phyloP scores from a whole-genome alignment of 1,284 basidiomycete species.

The Taiwanofungus camphoratus region DNA sequence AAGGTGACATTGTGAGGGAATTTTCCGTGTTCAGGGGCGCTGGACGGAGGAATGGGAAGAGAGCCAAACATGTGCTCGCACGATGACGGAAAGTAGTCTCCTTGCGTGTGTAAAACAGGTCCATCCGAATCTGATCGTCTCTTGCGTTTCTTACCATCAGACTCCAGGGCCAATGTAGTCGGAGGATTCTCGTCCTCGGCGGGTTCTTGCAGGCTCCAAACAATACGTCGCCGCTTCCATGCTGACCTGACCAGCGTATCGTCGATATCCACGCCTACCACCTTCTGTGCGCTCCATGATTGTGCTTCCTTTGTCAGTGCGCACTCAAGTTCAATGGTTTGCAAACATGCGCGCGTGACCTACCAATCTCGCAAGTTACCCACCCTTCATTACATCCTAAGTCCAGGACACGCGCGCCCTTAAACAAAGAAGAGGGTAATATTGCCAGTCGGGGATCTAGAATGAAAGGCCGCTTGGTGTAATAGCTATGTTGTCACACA shows the following conservation, averaged over 20 bases:
- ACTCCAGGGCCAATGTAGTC: background rate
- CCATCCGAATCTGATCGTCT: background rate
- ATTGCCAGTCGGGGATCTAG: conserved; percentile 56
- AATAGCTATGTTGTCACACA: conserved; percentile 63
- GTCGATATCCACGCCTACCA: conserved; percentile 80
- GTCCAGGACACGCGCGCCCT: conserved; percentile 59
- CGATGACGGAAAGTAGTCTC: conserved; percentile 66
- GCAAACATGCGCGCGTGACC: background rate
- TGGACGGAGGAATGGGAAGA: conserved; percentile 53
- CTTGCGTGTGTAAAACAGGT: background rate
- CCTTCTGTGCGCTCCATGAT: conserved; percentile 47
- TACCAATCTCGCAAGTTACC: conserved; percentile 79
- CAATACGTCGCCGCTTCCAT: conserved; percentile 58
- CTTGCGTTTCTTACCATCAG: conserved; percentile 26
- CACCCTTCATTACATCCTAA: conserved; percentile 81
- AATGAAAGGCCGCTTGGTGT: conserved; percentile 56
- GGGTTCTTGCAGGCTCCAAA: conserved; percentile 65
- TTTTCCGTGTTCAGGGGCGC: conserved; percentile 25
- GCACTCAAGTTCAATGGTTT: background rate
- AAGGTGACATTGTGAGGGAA: conserved; percentile 79
- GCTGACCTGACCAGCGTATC: conserved; percentile 61
- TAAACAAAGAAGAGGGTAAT: conserved; percentile 50
- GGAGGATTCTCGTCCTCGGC: background rate
- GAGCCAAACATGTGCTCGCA: conserved; percentile 70
- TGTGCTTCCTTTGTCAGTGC: conserved; percentile 44